Conservation (phyloP, 202 grass and related monocot genomes). For the Dendrocalamus latiflorus region DNA sequence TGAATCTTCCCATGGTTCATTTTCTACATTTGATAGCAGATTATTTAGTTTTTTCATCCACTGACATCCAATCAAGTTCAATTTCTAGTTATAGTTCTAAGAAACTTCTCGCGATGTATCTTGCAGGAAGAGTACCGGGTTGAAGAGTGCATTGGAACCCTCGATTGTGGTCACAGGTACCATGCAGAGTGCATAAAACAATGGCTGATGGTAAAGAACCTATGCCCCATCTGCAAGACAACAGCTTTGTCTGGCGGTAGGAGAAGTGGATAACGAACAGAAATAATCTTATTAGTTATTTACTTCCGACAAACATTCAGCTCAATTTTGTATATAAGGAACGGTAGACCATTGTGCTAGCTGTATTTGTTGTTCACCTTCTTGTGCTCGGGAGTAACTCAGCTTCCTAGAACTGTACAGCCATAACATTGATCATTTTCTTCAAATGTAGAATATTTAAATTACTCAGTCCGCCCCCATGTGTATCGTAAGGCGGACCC, state of each 20-base stretch:
- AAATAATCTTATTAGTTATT: slow-evolving; percentile 41
- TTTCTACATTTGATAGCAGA: neutral
- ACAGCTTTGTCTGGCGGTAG: slow-evolving; percentile 56
- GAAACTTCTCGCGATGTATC: neutral
- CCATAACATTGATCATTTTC: slow-evolving; percentile 46
- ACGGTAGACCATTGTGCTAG: slow-evolving; percentile 51
- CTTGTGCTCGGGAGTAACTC: slow-evolving; percentile 44
- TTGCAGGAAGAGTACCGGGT: slow-evolving; percentile 61
- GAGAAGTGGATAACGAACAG: slow-evolving; percentile 44
- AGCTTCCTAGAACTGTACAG: slow-evolving; percentile 64
- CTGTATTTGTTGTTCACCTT: slow-evolving; percentile 53
- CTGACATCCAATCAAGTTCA: neutral
- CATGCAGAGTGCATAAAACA: slow-evolving; percentile 76
- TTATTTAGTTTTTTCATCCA: neutral
- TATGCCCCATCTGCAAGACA: slow-evolving; percentile 87
- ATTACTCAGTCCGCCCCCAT: slow-evolving; percentile 15
- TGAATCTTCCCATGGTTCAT: neutral
- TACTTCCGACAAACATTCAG: slow-evolving; percentile 60
- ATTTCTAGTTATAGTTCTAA: slow-evolving; percentile 13
- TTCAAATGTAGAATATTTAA: slow-evolving; percentile 52
- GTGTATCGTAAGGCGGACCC: slow-evolving; percentile 33
- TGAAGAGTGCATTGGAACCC: slow-evolving; percentile 57
- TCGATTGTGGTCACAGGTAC: slow-evolving; percentile 80
- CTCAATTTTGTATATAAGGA: slow-evolving; percentile 84
- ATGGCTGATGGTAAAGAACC: slow-evolving; percentile 80